Evolutionary conservation across 148 eudicot genomes (phyloP).

Genomic region (Beta vulgaris): DNA sequence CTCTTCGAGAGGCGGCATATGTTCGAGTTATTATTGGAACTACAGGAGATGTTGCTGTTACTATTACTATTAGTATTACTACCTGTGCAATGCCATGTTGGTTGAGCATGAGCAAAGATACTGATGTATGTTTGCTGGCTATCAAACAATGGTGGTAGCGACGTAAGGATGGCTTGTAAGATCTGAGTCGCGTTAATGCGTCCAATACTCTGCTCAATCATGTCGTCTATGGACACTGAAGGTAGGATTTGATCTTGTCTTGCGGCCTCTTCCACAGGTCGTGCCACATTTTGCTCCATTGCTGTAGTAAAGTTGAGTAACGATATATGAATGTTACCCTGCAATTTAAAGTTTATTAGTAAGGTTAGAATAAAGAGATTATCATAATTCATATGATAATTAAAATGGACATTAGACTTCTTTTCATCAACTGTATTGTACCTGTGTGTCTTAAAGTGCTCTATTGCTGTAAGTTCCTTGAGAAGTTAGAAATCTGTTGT

Average conservation of each 20-base stretch:
- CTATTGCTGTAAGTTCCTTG: too few relatives aligned
- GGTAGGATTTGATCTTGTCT: not conserved
- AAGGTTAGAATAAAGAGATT: too few relatives aligned
- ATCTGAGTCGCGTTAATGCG: not conserved
- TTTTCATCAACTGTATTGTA: too few relatives aligned
- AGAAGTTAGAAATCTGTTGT: too few relatives aligned
- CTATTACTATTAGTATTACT: too few relatives aligned
- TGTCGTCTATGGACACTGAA: not conserved
- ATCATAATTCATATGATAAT: too few relatives aligned
- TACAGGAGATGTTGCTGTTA: not conserved
- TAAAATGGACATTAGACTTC: too few relatives aligned
- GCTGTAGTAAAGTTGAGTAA: too few relatives aligned
- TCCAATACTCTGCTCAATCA: conserved; percentile 13
- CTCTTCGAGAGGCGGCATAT: conserved; percentile 10
- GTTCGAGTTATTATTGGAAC: not conserved
- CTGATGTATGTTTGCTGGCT: conserved; percentile 19
- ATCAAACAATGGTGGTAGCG: not conserved
- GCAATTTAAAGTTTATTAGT: too few relatives aligned
- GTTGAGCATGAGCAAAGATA: conserved; percentile 10
- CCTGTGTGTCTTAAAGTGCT: too few relatives aligned
- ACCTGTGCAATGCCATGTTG: conserved; percentile 18
- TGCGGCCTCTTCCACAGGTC: not conserved
- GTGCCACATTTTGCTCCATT: not conserved
- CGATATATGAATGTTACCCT: too few relatives aligned
- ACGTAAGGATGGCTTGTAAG: conserved; percentile 8